phyloP scores from a whole-genome alignment of 129 eudicot genomes.

The Heracleum sosnowskyi region DNA sequence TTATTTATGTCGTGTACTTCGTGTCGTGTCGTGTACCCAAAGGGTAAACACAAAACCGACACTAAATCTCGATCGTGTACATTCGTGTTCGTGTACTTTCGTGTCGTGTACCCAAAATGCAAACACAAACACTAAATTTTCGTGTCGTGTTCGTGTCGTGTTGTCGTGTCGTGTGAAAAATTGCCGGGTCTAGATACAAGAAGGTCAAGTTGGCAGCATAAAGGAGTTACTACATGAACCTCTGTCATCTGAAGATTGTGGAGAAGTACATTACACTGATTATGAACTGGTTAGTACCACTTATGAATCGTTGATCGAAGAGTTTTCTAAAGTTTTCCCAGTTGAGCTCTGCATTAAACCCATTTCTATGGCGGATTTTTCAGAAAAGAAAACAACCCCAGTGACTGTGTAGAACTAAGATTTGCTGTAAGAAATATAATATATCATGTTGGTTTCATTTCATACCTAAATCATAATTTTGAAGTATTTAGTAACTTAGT shows the following conservation, averaged over 20 bases:
- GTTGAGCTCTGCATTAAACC: conserved; percentile 30
- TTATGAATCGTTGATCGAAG: conserved; percentile 42
- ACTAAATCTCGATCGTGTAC: too few relatives aligned
- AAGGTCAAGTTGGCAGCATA: conserved; percentile 75
- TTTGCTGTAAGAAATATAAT: not conserved
- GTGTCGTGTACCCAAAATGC: too few relatives aligned
- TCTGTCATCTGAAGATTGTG: conserved; percentile 2
- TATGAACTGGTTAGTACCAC: conserved; percentile 40
- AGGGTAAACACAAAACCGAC: too few relatives aligned
- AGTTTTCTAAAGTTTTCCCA: conserved; percentile 72
- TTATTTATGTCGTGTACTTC: too few relatives aligned
- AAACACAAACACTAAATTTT: too few relatives aligned
- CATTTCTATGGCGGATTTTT: not conserved
- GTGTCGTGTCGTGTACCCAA: too few relatives aligned
- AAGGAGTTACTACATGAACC: conserved; percentile 37
- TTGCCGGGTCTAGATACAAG: too few relatives aligned
- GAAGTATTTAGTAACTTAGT: not conserved
- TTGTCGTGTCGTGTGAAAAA: too few relatives aligned
- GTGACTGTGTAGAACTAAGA: not conserved
- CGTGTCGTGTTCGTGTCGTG: too few relatives aligned
- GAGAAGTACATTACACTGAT: conserved; percentile 20
- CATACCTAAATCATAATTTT: not conserved
- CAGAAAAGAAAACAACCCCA: not conserved
- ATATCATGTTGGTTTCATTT: not conserved
- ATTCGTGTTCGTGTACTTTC: too few relatives aligned